Conservation (phyloP, 345 rosid species). For the Pugionium dolabratum region DNA sequence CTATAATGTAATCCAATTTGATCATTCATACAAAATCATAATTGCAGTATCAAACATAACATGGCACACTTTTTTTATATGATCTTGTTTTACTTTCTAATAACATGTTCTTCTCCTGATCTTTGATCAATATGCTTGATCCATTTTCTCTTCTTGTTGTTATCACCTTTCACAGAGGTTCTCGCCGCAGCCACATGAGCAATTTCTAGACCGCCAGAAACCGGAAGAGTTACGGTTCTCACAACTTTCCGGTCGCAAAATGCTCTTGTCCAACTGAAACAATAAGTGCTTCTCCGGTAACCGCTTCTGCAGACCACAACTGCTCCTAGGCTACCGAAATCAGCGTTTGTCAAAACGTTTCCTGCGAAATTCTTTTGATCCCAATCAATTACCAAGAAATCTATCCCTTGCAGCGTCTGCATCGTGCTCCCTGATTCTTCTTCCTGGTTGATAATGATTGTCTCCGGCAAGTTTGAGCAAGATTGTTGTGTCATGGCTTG, state of each 20-base stretch:
- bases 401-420: constrained; percentile 55
- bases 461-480: constrained; percentile 43
- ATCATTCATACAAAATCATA: too few relatives aligned
- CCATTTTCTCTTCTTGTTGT: constrained; percentile 54
- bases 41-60: constrained; percentile 24
- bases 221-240: constrained; percentile 79
- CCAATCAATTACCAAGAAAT: constrained; percentile 81
- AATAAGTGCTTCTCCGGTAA: constrained; percentile 40
- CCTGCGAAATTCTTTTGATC: constrained; percentile 54
- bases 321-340: constrained; percentile 65
- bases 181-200: constrained; percentile 61
- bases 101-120: constrained; percentile 80
- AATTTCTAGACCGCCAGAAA: constrained; percentile 81
- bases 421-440: constrained; percentile 54
- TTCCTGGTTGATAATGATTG: constrained; percentile 48
- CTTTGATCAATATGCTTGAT: constrained; percentile 72
- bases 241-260: constrained; percentile 54
- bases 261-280: constrained; percentile 65
- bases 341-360: constrained; percentile 55
- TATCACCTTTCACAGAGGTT: constrained; percentile 40
- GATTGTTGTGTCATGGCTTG: constrained; percentile 46
- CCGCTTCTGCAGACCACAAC: constrained; percentile 85
- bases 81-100: constrained; percentile 46
- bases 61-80: constrained; percentile 4
- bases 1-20: too few relatives aligned